These are phyloP conservation scores for Secale cereale DNA, from an alignment of 176 grass and related monocot genomes.

Conservation along the genomic window DNA sequence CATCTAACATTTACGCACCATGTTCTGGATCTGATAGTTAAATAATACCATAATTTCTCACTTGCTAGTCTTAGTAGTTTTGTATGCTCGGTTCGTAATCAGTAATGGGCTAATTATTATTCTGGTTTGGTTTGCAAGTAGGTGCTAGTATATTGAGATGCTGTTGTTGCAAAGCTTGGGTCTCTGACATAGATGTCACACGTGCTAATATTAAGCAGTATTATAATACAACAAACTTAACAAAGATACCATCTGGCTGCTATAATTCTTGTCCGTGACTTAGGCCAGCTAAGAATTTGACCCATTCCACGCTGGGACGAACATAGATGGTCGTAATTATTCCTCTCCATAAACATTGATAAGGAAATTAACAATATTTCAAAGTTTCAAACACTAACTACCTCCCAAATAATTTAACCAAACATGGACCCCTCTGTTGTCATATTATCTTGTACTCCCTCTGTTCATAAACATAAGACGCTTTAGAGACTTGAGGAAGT, in stretches of 20 bases:
- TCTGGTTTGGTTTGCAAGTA: background rate
- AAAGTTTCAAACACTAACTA: slow-evolving; percentile 10
- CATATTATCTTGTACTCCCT: slow-evolving; percentile 18
- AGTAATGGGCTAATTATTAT: background rate
- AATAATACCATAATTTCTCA: slow-evolving; percentile 2
- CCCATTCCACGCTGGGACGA: slow-evolving; percentile 13
- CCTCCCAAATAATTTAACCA: background rate
- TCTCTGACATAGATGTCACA: background rate
- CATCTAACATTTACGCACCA: background rate
- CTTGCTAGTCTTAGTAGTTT: background rate
- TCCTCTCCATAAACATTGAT: background rate
- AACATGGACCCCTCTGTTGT: background rate
- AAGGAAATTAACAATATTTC: slow-evolving; percentile 18
- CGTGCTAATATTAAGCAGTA: slow-evolving; percentile 15
- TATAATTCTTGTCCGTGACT: background rate
- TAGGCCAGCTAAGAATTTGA: slow-evolving; percentile 13
- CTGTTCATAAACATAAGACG: too few relatives aligned
- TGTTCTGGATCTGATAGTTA: background rate
- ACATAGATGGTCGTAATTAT: background rate
- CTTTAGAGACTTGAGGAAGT: too few relatives aligned
- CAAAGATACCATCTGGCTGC: background rate
- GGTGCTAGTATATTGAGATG: slow-evolving; percentile 4
- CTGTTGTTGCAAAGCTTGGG: background rate
- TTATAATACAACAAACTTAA: slow-evolving; percentile 4
- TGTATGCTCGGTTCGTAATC: slow-evolving; percentile 11